Evolutionary conservation across 345 rosid genomes (phyloP), one percentile per base, ranked within the genome.

Genomic region (Hibiscus syriacus): DNA sequence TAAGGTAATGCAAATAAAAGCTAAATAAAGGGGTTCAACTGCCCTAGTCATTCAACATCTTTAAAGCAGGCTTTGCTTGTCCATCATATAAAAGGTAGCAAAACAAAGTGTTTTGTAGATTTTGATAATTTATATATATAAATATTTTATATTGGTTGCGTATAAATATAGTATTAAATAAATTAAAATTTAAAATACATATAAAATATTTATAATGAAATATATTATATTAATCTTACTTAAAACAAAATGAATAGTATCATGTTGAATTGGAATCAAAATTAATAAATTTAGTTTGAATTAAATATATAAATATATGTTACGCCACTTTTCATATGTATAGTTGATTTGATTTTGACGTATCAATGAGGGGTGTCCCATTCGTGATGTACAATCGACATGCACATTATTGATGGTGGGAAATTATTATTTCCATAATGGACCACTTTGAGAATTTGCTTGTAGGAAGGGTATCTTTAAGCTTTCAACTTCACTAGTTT

Each of bases 401-500:
- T 36, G 29, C 8, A 59, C 27, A 36, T 59, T 59, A 59, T 59
- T 59, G 64, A 29, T 36, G 10, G 64, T 2, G 2, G 16, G 12
- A 4, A 36, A 53, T 53, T 53, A 53, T 59, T 59, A 19, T 59
- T 4, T 19, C 1, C 3, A 12, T 5, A 20, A 36, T 5, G 64
- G 64, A 59, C 64, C 64, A 59, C 48, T 19, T 49, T 36, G 48
- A 48, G n/a, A 59, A 11, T 36, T 59, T 59, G 27, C 10, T 27
- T 59, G 48, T 36, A 2, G 25, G 27, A 36, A 3, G 45, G 46
- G 16, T 5, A 36, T 20, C 3, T 34, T 17, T 34, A 34, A 17
- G 12, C 8, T 17, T 58, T 32, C 3, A 58, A 53, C 29, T 26
- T 34, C 27, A 36, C 46, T 11, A 36, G 9, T 20, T 50, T 9